Base-by-base conservation (phyloP, 768 basidiomycete genomes). In the Hypholoma fasciculare region DNA sequence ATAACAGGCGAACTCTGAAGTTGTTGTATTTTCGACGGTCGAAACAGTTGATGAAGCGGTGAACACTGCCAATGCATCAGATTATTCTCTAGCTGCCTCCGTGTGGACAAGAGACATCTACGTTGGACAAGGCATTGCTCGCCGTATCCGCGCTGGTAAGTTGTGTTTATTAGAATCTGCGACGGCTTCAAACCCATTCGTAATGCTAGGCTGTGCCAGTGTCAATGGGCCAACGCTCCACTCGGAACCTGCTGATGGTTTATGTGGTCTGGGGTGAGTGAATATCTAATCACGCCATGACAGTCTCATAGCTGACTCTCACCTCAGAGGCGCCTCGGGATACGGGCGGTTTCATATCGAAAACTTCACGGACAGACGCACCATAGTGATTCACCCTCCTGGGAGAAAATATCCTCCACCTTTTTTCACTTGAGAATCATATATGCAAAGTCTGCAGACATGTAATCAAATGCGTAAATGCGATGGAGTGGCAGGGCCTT, bases 201-300 rank as follows among this genome's bases (percentile, higher is more conserved):
- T 51, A 19, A 26, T 8, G 26, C 14, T 16, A 84, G 86, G 85
- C 3, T 77, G 74, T 49, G 74, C 76, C 14, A 80, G 81, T 63
- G 76, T 87, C 61, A 87, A 88, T 57, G 85, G 83, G 1, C 67
- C 78, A 3, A 82, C 82, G 3, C 61, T 85, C 20, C 79, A 83
- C 56, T 63, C 67, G 7, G 82, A 86, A 60, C 62, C 71, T 6
- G 54, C 57, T 7, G 67, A 75, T 49, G 73, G 76, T 14, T 57
- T 75, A 8, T 62, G 73, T 3, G 83, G 83, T 0, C 69, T 84
- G 17, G 78, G 81, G 83, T 84, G 66, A 54, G 77, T 70, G 12
- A 13, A 19, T 23, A 6, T 7, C 23, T 23, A 23, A 23, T 23
- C 23, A 23, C 2, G 23, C 23, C 23, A 23, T 23, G 23, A 17